Evolutionary conservation across 2,329 filamentous ascomycete species (phyloP).

Genomic region (Calonectria montana): DNA sequence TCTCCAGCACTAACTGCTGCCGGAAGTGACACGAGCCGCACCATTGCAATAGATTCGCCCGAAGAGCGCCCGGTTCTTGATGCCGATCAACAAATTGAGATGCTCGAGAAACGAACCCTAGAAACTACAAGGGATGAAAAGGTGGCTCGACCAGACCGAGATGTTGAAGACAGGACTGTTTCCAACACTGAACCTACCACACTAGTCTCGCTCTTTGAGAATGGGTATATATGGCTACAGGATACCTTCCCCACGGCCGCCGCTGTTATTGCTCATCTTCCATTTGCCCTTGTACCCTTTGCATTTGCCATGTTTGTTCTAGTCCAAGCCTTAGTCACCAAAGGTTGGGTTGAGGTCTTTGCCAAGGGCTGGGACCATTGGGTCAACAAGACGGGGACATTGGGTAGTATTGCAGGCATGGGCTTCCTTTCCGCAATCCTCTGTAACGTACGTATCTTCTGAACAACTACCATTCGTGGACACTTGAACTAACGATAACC

Average conservation of each 20-base stretch:
- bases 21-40: background rate
- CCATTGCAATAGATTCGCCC: background rate
- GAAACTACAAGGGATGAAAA: background rate
- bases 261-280: slow-evolving; percentile 73
- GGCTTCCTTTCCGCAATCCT: slow-evolving; percentile 77
- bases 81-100: background rate
- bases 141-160: background rate
- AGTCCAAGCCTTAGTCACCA: slow-evolving; percentile 78
- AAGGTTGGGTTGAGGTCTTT: slow-evolving; percentile 80
- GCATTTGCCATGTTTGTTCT: slow-evolving; percentile 81
- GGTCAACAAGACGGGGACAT: slow-evolving; percentile 75
- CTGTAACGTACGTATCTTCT: slow-evolving; percentile 71
- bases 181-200: slow-evolving; percentile 51
- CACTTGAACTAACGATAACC: background rate
- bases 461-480: background rate
- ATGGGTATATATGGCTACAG: slow-evolving; percentile 68
- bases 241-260: slow-evolving; percentile 78
- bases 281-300: slow-evolving; percentile 76
- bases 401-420: slow-evolving; percentile 79
- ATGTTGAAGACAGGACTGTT: background rate
- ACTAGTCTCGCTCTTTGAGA: slow-evolving; percentile 60
- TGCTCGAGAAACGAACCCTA: background rate
- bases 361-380: slow-evolving; percentile 80
- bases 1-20: background rate
- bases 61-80: background rate